Conservation (phyloP, 306 rosid genomes). For the Oemleria cerasiformis region DNA sequence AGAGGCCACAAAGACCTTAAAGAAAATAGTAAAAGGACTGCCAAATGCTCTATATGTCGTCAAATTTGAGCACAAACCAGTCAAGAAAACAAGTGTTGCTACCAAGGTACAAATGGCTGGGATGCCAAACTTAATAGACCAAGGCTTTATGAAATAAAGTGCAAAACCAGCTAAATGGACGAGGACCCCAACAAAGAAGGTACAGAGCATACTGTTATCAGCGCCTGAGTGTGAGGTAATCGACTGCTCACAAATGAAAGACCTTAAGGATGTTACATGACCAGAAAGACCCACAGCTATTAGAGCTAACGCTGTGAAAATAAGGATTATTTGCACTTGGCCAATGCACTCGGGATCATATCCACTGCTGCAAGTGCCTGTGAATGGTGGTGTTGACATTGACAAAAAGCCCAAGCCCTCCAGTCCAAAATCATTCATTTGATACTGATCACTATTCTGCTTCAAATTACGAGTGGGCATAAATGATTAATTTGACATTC, state of each 20-base stretch:
- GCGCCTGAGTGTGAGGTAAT: background rate
- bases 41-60: conserved; percentile 11
- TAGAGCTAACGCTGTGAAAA: conserved; percentile 20
- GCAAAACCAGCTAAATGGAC: conserved; percentile 18
- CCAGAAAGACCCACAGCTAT: conserved; percentile 27
- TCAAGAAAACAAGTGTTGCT: conserved; percentile 25
- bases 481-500: no score
- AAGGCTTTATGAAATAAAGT: conserved; percentile 20
- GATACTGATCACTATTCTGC: background rate
- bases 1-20: conserved; percentile 28
- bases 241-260: background rate
- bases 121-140: conserved; percentile 24
- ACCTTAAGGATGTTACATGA: background rate
- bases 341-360: conserved; percentile 24
- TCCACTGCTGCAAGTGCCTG: conserved; percentile 12
- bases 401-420: conserved; percentile 30
- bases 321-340: conserved; percentile 13
- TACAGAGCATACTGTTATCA: background rate
- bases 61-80: conserved; percentile 3
- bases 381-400: conserved; percentile 31
- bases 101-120: conserved; percentile 7
- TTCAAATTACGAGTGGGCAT: background rate
- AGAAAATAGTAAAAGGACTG: conserved; percentile 23
- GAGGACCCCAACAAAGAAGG: background rate
- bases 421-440: background rate